Evolutionary conservation across 1,284 basidiomycete genomes (phyloP).

Genomic region (Apiotrichum siamense): DNA sequence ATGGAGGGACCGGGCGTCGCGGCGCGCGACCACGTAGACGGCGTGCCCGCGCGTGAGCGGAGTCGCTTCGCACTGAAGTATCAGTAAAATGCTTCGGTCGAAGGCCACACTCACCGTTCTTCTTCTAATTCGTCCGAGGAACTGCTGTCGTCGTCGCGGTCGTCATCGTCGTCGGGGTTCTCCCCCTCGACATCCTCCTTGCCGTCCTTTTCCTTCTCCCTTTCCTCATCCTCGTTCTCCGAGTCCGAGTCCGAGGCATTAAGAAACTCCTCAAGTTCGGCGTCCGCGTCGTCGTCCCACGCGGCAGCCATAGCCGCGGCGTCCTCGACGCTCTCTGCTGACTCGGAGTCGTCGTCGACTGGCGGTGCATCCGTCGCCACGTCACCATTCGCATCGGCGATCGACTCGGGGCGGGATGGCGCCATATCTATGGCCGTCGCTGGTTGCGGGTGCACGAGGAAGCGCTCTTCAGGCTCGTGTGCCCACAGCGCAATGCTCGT

Average conservation of each 20-base stretch:
- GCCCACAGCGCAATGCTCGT: conserved; percentile 76
- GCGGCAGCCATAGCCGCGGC: background rate
- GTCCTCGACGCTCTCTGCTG: background rate
- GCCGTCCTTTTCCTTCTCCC: background rate
- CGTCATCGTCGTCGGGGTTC: background rate
- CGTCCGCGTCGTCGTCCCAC: conserved; percentile 15
- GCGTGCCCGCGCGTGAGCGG: conserved; percentile 10
- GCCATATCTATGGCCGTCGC: background rate
- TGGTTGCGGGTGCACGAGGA: conserved; percentile 4
- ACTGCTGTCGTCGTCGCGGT: background rate
- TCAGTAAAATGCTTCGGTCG: no score
- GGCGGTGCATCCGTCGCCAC: conserved; percentile 50
- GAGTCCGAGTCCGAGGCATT: background rate
- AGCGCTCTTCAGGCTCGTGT: conserved; percentile 31
- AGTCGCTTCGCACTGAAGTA: background rate
- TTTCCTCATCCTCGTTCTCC: no score
- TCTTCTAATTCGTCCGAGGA: background rate
- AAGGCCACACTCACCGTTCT: background rate
- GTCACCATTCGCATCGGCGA: conserved; percentile 70
- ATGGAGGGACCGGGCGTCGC: conserved; percentile 13
- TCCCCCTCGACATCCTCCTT: background rate
- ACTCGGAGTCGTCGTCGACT: background rate
- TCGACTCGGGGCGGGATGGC: background rate
- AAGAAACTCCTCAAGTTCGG: conserved; percentile 11
- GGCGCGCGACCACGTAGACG: conserved; percentile 12